A percentile compares a stretch with the other conserved stretches of the same genome.
phyloP scores from a whole-genome alignment of 352 stramenopile genomes.

The Pythium periplocum region DNA sequence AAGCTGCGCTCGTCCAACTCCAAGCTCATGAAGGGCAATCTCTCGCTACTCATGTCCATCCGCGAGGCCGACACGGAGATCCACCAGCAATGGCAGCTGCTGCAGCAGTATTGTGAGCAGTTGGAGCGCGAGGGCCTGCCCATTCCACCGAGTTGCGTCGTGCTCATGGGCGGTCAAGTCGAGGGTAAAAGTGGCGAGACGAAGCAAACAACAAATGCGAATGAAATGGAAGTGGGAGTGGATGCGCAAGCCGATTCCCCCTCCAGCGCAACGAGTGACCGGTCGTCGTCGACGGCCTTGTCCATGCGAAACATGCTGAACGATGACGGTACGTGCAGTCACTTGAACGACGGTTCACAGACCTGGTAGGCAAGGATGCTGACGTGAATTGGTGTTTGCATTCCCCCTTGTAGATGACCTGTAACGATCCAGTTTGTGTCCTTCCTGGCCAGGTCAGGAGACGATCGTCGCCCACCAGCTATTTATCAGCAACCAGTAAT shows the following conservation, averaged over 20 bases:
- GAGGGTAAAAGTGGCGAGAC: not conserved
- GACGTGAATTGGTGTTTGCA: too few species aligned
- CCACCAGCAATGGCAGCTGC: constrained; percentile 15
- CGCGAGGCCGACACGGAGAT: constrained; percentile 42
- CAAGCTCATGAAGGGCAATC: constrained; percentile 49
- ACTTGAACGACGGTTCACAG: too few species aligned
- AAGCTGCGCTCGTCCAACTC: constrained; percentile 34
- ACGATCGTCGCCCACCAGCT: too few species aligned
- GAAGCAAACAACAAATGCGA: not conserved
- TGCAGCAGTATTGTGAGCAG: constrained; percentile 22
- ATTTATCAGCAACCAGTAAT: too few species aligned
- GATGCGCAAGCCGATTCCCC: too few species aligned
- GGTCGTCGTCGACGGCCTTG: not conserved
- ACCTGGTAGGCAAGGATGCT: too few species aligned
- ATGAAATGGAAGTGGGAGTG: not conserved
- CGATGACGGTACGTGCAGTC: not conserved
- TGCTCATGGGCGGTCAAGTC: constrained; percentile 15
- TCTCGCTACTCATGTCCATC: constrained; percentile 45
- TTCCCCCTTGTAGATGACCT: too few species aligned
- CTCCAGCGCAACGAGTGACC: too few species aligned
- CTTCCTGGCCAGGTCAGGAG: too few species aligned
- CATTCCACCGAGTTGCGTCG: constrained; percentile 25
- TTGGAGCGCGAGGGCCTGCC: constrained; percentile 21
- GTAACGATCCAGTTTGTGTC: too few species aligned
- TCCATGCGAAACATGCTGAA: constrained; percentile 14